These are phyloP conservation scores for Sequoiadendron giganteum DNA, from an alignment of 75 land plant genomes.

Conservation along the genomic window DNA sequence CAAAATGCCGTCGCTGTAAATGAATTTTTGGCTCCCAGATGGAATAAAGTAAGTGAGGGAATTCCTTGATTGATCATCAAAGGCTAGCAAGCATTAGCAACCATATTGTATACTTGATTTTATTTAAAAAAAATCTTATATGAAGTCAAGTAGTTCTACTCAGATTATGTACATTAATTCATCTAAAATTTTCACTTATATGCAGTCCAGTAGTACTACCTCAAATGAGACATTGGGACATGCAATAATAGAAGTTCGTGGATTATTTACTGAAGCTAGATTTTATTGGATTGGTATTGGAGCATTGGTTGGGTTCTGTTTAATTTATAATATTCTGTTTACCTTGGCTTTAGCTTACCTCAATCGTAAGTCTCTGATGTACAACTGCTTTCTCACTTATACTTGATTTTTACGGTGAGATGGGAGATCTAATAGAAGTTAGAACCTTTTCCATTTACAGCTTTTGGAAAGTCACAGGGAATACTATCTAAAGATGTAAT, in stretches of 20 bases:
- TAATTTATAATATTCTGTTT: conserved; percentile 62
- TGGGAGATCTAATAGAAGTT: no score
- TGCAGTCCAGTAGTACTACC: background rate
- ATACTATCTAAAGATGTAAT: conserved; percentile 44
- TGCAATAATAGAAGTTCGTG: conserved; percentile 37
- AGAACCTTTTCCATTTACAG: conserved; percentile 25
- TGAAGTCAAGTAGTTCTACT: background rate
- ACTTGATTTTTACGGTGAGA: background rate
- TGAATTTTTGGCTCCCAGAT: conserved; percentile 69
- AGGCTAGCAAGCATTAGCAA: background rate
- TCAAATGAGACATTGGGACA: conserved; percentile 42
- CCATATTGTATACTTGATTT: background rate
- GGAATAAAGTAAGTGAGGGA: conserved; percentile 51
- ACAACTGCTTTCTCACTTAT: background rate
- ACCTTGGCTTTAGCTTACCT: conserved; percentile 51
- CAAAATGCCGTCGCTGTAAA: conserved; percentile 62
- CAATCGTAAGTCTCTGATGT: conserved; percentile 42
- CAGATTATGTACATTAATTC: background rate
- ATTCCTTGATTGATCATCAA: background rate
- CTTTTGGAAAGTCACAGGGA: conserved; percentile 56
- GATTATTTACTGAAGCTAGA: conserved; percentile 37
- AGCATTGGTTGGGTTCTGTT: conserved; percentile 53
- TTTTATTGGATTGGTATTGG: conserved; percentile 91
- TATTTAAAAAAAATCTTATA: background rate
- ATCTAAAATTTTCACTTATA: background rate